Evolutionary conservation across 192 early-diverging fungal species (phyloP).

Genomic region (Thamnidium elegans): DNA sequence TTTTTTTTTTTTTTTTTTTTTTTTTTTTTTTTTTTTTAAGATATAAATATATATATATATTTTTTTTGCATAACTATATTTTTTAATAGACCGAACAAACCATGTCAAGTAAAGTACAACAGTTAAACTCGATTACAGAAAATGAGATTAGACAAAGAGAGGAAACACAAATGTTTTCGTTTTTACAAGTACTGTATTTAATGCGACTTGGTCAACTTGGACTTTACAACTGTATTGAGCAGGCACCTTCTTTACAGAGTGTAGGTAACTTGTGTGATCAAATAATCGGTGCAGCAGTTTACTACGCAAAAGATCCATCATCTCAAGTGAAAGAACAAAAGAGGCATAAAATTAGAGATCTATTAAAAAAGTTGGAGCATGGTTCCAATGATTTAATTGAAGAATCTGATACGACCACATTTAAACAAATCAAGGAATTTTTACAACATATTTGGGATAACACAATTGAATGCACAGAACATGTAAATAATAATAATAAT

Average conservation of each 20-base stretch:
- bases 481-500: background rate
- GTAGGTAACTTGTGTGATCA: conserved; percentile 7
- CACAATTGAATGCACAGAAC: background rate
- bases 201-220: conserved; percentile 19
- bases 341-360: background rate
- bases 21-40: too few relatives aligned
- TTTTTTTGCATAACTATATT: background rate
- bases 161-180: background rate
- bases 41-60: too few relatives aligned
- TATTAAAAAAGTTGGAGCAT: background rate
- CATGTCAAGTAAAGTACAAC: background rate
- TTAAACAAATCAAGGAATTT: background rate
- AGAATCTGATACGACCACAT: background rate
- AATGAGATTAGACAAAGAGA: background rate
- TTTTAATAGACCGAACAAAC: too few relatives aligned
- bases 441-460: conserved; percentile 17
- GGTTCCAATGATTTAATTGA: background rate
- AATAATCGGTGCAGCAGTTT: conserved; percentile 7
- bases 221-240: background rate
- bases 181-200: conserved; percentile 16
- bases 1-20: too few relatives aligned
- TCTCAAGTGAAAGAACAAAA: background rate
- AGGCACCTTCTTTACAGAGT: background rate
- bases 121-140: background rate
- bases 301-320: conserved; percentile 9